phyloP scores from a whole-genome alignment of 2,329 filamentous ascomycete genomes.

The Microdochium bolleyi region DNA sequence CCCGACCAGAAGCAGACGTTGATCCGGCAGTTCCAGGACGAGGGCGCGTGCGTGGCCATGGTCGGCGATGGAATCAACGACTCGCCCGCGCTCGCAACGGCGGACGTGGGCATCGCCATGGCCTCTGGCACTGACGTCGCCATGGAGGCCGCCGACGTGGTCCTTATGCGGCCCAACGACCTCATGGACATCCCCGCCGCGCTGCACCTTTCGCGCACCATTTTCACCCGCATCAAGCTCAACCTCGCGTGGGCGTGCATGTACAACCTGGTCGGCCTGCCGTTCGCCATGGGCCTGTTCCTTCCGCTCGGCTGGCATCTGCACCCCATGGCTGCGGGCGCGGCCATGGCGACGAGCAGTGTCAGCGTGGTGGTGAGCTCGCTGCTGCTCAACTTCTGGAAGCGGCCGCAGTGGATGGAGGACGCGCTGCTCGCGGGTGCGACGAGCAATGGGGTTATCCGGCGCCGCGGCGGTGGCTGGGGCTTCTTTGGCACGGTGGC shows the following conservation, averaged over 20 bases:
- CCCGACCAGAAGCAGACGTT: conserved; percentile 89
- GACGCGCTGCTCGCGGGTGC: conserved; percentile 52
- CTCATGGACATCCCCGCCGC: conserved; percentile 88
- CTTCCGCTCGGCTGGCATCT: conserved; percentile 80
- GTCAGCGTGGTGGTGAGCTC: conserved; percentile 84
- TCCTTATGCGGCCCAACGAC: conserved; percentile 88
- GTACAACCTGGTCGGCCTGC: conserved; percentile 86
- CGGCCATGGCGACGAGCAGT: conserved; percentile 85
- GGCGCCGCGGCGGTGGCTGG: conserved; percentile 33
- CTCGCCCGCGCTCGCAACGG: conserved; percentile 86
- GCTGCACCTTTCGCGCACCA: conserved; percentile 71
- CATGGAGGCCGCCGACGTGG: conserved; percentile 93
- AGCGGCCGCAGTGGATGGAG: conserved; percentile 78
- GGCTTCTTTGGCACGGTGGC: conserved; percentile 27
- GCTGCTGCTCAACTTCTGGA: conserved; percentile 81
- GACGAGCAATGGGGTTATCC: conserved; percentile 31
- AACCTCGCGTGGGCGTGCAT: conserved; percentile 89
- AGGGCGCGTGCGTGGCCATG: conserved; percentile 82
- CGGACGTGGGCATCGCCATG: conserved; percentile 89
- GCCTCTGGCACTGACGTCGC: conserved; percentile 91
- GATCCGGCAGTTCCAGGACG: conserved; percentile 65
- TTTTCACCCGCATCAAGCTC: conserved; percentile 88
- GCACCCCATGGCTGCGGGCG: conserved; percentile 89
- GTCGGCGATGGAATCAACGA: conserved; percentile 98
- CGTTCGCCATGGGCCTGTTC: conserved; percentile 96